A percentile compares a stretch with the other conserved stretches of the same genome.
These are phyloP conservation scores for Podaxis carcinomalis DNA, from an alignment of 768 basidiomycete genomes.

Conservation along the genomic window DNA sequence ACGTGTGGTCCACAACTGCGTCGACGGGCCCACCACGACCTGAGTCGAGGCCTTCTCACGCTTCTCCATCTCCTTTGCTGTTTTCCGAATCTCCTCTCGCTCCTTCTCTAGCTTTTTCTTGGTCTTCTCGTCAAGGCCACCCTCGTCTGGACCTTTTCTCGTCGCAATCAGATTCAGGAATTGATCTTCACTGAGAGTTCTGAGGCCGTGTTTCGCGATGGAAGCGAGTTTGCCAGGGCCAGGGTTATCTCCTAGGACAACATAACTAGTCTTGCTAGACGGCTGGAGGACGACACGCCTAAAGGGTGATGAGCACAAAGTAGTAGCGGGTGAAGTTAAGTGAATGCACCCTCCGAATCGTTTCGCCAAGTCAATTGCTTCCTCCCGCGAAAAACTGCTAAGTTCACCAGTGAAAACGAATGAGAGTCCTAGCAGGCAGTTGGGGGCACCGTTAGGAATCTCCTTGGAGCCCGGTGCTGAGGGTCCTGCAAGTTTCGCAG, in stretches of 20 bases:
- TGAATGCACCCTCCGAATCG: constrained; percentile 81
- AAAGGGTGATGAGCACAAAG: constrained; percentile 7
- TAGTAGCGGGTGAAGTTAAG: not conserved
- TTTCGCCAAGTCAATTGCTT: constrained; percentile 84
- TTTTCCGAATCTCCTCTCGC: constrained; percentile 64
- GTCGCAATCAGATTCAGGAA: constrained; percentile 82
- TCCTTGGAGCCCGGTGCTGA: constrained; percentile 64
- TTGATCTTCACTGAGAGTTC: constrained; percentile 79
- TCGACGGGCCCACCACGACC: constrained; percentile 35
- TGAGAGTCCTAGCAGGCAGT: constrained; percentile 79
- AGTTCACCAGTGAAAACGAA: constrained; percentile 98
- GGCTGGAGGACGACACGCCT: constrained; percentile 87
- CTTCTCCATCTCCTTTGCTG: constrained; percentile 75
- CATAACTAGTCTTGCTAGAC: constrained; percentile 85
- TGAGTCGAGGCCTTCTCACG: constrained; percentile 56
- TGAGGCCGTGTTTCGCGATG: constrained; percentile 76
- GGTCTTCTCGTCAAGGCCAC: constrained; percentile 70
- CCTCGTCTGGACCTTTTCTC: constrained; percentile 48
- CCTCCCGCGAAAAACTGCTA: constrained; percentile 81
- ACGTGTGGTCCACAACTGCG: constrained; percentile 91
- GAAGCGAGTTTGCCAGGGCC: constrained; percentile 85
- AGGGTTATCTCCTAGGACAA: constrained; percentile 84
- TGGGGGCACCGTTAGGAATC: constrained; percentile 65
- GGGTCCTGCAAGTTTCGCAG: constrained; percentile 59
- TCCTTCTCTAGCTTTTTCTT: constrained; percentile 81